Conservation (phyloP, 768 basidiomycete genomes). For the Leccinum boreale region DNA sequence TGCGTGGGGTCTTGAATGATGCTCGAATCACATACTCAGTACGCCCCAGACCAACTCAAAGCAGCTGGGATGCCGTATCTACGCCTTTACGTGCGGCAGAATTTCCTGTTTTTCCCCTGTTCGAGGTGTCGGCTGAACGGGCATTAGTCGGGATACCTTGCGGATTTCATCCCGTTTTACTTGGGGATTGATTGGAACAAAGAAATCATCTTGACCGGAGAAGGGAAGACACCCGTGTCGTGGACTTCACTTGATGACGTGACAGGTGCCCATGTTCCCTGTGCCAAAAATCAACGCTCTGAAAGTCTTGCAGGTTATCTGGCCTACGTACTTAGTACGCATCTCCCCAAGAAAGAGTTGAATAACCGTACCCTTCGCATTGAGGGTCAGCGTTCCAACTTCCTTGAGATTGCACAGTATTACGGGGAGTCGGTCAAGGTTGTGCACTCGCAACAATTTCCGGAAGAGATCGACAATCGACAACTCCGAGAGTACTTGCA, state of each 20-base stretch:
- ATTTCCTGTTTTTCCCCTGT: background rate
- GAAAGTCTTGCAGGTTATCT: constrained; percentile 11
- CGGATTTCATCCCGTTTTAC: constrained; percentile 26
- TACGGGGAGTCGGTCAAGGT: constrained; percentile 11
- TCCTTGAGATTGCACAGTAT: constrained; percentile 5
- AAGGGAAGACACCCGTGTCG: constrained; percentile 19
- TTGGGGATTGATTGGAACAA: constrained; percentile 14
- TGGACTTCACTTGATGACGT: constrained; percentile 26
- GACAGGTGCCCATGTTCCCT: constrained; percentile 6
- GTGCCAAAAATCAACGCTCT: background rate
- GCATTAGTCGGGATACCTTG: constrained; percentile 17
- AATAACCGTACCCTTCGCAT: constrained; percentile 14
- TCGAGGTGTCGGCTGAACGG: background rate
- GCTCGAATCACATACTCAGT: background rate
- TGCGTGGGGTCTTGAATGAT: background rate
- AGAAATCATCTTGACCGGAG: constrained; percentile 16
- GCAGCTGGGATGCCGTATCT: constrained; percentile 15
- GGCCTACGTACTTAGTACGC: constrained; percentile 23
- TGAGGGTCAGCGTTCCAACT: constrained; percentile 13
- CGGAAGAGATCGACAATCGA: constrained; percentile 6
- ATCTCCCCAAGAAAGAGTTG: constrained; percentile 8
- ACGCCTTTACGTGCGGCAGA: constrained; percentile 20
- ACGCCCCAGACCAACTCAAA: constrained; percentile 9
- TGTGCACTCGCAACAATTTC: constrained; percentile 1
- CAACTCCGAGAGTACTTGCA: constrained; percentile 13